Conservation (phyloP, 2,329 filamentous ascomycete species). For the Fusarium sp. region DNA sequence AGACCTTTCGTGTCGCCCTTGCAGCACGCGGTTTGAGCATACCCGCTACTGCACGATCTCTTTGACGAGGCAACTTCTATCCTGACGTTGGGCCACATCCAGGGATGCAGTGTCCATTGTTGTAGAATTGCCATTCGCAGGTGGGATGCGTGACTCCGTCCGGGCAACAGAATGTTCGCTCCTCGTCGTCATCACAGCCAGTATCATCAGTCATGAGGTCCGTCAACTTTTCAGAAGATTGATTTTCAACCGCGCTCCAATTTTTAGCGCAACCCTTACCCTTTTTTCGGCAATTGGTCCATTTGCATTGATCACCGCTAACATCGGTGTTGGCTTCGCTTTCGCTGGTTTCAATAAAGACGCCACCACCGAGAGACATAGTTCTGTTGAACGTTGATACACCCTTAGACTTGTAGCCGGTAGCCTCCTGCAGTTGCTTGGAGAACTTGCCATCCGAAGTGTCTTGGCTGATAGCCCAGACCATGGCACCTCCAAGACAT, state of each 20-base stretch:
- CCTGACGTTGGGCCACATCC: neutral
- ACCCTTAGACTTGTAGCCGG: neutral
- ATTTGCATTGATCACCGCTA: neutral
- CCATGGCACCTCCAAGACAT: conserved; percentile 23
- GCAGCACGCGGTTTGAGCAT: neutral
- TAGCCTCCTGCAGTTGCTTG: neutral
- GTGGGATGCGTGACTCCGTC: neutral
- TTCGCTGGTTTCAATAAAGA: neutral
- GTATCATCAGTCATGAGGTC: conserved; percentile 19
- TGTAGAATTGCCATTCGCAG: conserved; percentile 18
- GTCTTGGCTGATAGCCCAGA: conserved; percentile 25
- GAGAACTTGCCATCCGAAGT: conserved; percentile 5
- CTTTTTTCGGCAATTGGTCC: conserved; percentile 10
- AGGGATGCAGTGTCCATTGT: conserved; percentile 8
- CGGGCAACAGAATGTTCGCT: conserved; percentile 22
- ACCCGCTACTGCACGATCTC: neutral
- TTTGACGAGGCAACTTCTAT: neutral
- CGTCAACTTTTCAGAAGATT: neutral
- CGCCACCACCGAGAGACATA: neutral
- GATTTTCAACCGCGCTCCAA: neutral
- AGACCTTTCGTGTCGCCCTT: neutral
- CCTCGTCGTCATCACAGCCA: neutral
- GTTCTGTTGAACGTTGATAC: neutral
- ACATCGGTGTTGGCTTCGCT: neutral
- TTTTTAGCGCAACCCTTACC: neutral